Evolutionary conservation across 2,329 filamentous ascomycete genomes (phyloP).

Genomic region (Botrytis fabae): DNA sequence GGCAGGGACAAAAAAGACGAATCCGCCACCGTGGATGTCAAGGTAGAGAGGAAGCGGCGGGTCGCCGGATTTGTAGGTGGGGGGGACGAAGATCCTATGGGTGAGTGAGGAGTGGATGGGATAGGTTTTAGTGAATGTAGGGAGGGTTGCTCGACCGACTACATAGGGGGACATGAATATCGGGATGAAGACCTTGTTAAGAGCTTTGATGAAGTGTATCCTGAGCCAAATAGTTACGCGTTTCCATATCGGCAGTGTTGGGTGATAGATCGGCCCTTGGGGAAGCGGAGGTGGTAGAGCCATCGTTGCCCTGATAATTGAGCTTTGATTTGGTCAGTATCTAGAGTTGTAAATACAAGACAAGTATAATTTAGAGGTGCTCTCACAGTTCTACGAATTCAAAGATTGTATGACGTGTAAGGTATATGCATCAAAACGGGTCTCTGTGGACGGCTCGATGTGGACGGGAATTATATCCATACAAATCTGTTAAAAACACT

Average conservation of each 20-base stretch:
- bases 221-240: background rate
- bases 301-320: background rate
- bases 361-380: background rate
- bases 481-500: no score
- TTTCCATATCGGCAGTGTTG: background rate
- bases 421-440: no score
- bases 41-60: conserved; percentile 41
- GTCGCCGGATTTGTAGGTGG: conserved; percentile 13
- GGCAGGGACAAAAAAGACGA: conserved; percentile 46
- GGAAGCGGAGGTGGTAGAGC: background rate
- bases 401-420: background rate
- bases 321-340: background rate
- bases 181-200: background rate
- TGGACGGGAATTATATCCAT: background rate
- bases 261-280: conserved; percentile 7
- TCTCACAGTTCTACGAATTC: background rate
- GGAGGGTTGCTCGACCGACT: background rate
- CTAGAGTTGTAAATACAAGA: background rate
- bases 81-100: conserved; percentile 21
- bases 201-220: background rate
- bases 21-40: conserved; percentile 54
- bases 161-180: background rate
- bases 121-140: conserved; percentile 23
- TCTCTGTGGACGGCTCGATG: background rate
- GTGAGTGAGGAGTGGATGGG: conserved; percentile 17